Evolutionary conservation across 208 protist genomes (phyloP).

Genomic region (Histomonas meleagridis): DNA sequence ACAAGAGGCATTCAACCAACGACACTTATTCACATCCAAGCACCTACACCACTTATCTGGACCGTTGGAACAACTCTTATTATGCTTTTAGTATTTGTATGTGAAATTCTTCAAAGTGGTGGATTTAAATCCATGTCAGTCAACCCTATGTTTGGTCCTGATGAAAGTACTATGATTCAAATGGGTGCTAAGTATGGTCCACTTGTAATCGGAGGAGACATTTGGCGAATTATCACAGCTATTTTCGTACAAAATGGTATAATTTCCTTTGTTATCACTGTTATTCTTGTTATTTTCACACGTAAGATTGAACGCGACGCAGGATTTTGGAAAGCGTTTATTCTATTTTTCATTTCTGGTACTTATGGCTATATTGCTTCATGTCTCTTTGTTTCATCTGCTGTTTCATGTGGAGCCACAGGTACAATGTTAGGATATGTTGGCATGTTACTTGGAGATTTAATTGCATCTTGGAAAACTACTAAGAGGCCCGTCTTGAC

Average conservation of each 20-base stretch:
- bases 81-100: background rate
- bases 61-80: background rate
- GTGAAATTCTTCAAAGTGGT: background rate
- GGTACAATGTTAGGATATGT: background rate
- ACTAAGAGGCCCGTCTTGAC: too few relatives aligned
- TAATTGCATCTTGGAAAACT: background rate
- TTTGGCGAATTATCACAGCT: background rate
- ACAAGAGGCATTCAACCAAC: too few relatives aligned
- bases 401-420: background rate
- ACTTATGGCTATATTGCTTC: background rate
- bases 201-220: background rate
- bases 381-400: background rate
- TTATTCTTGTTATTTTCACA: background rate
- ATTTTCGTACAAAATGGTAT: background rate
- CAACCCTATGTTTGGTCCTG: background rate
- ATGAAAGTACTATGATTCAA: background rate
- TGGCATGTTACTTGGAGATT: background rate
- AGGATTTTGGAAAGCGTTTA: background rate
- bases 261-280: background rate
- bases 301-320: background rate
- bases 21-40: too few relatives aligned
- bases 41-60: background rate
- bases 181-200: background rate
- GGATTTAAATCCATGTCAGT: too few relatives aligned
- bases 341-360: background rate